Evolutionary conservation across 768 basidiomycete genomes (phyloP), one percentile per base, ranked within the genome.

Genomic region (Podaxis sp.): DNA sequence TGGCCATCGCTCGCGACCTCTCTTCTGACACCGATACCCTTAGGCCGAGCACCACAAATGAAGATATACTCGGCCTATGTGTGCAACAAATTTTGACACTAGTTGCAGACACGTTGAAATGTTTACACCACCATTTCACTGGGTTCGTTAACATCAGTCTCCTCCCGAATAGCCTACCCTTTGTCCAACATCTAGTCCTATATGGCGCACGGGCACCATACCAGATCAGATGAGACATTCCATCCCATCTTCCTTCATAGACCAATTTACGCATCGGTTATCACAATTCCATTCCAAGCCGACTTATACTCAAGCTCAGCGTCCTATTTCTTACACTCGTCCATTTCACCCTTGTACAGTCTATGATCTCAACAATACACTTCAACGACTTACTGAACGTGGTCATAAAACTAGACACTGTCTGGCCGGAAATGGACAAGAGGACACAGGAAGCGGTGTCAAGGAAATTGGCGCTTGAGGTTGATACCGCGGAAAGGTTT

Each of bases 381-480:
- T 58, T 58, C 33, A 48, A 37, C 20, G 44, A 58, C 13, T 49
- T 33, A n/a, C 30, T 58, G 57, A 28, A 58, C n/a, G 22, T 37
- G 28, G n/a, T 48, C 28, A 58, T 49, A 8, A 48, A 22, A 2
- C 17, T 49, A 17, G 41, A 58, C 33, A 49, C 30, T 2, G n/a
- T 49, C 8, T 48, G 57, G 57, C 44, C 46, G 46, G 44, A 48
- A 15, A 48, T 22, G 8, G n/a, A 17, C 5, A 15, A 20, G 6
- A 41, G 6, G 20, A 11, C 37, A 8, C 30, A 22, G 37, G 26
- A 33, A 20, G 57, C 24, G 36, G 37, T 22, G 37, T 13, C 15
- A 17, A 57, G 33, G 28, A 50, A 22, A 50, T 11, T 58, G 17
- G 33, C 38, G 48, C 30, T 58, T 11, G 20, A 49, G 13, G 57